Evolutionary conservation across 768 basidiomycete genomes (phyloP).

Genomic region (Gymnopilus dilepis): DNA sequence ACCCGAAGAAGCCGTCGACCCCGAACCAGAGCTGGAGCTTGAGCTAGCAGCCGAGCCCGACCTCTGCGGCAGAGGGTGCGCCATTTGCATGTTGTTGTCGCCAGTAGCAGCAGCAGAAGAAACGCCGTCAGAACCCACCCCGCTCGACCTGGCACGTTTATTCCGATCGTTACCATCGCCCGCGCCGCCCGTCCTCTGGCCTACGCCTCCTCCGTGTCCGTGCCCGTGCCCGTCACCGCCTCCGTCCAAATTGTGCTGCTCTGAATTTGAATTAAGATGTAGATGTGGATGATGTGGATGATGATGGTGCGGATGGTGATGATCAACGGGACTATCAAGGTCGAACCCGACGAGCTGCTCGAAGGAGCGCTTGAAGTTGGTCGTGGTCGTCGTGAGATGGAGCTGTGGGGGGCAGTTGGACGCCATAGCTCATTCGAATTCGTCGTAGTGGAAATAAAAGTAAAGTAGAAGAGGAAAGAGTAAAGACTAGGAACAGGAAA

Average conservation of each 20-base stretch:
- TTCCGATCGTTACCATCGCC: conserved; percentile 53
- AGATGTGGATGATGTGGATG: not conserved
- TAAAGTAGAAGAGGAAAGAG: not conserved
- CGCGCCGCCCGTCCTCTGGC: too few relatives aligned
- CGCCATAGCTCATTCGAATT: too few relatives aligned
- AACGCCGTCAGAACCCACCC: conserved; percentile 46
- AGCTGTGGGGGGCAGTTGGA: conserved; percentile 55
- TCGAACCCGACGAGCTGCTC: conserved; percentile 59
- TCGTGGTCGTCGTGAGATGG: conserved; percentile 52
- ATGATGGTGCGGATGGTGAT: not conserved
- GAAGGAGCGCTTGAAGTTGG: conserved; percentile 67
- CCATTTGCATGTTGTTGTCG: conserved; percentile 36
- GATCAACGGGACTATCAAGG: conserved; percentile 50
- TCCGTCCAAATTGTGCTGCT: too few relatives aligned
- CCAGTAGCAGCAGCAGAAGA: conserved; percentile 35
- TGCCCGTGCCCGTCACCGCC: not conserved
- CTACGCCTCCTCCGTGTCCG: too few relatives aligned
- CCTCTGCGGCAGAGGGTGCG: conserved; percentile 9
- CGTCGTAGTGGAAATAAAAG: conserved; percentile 17
- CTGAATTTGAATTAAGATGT: too few relatives aligned
- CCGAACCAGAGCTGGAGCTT: not conserved
- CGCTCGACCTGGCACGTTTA: conserved; percentile 62
- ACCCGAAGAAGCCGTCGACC: not conserved
- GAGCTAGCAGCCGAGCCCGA: not conserved
- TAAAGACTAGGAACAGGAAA: too few relatives aligned